Evolutionary conservation across 2,329 filamentous ascomycete species (phyloP), one percentile per base, ranked within the genome.

Genomic region (Arthrinium phaeospermum): DNA sequence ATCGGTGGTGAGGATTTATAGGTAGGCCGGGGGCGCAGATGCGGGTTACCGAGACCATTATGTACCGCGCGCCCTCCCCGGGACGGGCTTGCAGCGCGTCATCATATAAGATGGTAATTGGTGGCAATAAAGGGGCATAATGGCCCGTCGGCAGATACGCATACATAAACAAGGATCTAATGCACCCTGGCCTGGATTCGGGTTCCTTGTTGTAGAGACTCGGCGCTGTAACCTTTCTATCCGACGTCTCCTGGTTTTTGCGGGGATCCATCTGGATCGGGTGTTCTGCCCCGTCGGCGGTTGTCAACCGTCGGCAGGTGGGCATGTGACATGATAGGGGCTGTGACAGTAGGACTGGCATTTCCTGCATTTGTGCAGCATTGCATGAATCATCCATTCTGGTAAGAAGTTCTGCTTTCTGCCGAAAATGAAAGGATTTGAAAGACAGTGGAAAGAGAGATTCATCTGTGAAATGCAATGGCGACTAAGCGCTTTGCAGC

Each of bases 221-320:
- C 22, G 57, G 57, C 57, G n/a, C 41, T 64, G 57, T n/a, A 64
- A 64, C 57, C 10, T 64, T 41, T n/a, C 57, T 24, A 61, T 61
- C 2, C 51, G 1, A 34, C 27, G 1, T 34, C 51, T 19, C 30
- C 12, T 61, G 30, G 1, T 24, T 41, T n/a, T 64, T 41, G 57
- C 57, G 57, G 57, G 57, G 57, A 37, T 34, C 19, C 19, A 41
- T 41, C 34, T 64, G 8, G 10, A 41, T 64, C 57, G 57, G 34
- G 34, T 24, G 2, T 22, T 37, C 14, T 64, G 57, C 22, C 53
- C 53, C 53, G 30, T 22, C 30, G 16, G 16, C 53, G 53, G 30
- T 6, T 19, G 24, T 37, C 30, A 27, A 10, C 24, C 53, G 27
- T 4, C 27, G 7, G 24, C 12, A 53, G 49, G 49, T 5, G n/a